Evolutionary conservation across 352 stramenopile genomes (phyloP), one percentile per base, ranked within the genome.

Genomic region (Phytophthora fragariae): DNA sequence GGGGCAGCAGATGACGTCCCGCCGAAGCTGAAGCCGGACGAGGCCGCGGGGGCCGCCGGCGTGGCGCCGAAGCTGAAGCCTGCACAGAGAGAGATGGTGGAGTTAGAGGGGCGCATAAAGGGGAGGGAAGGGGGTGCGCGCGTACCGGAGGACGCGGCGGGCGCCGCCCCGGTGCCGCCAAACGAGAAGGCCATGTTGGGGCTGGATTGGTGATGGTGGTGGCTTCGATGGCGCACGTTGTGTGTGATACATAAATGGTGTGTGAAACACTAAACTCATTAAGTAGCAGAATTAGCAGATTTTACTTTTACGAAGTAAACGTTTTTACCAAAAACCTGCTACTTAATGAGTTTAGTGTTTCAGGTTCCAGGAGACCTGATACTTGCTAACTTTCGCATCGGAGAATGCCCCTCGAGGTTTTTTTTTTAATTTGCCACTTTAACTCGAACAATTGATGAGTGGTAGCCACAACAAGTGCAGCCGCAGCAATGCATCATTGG

Each of bases 141-240:
- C 63, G 57, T 37, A 76, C 75, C 64, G 35, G 65, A 79, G 52
- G 76, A 75, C 24, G 75, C 62, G 10, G 72, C 46, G 15, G 81
- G 56, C 12, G 72, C 68, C 37, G 72, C 54, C 24, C 68, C 6
- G 9, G 81, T 75, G 47, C 27, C 53, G 49, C 79, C 70, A 41
- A 89, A 89, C 41, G 68, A 85, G 53, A 89, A 89, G 64, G 75
- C 68, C 77, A 75, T 71, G 39, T 12, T 12, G 8, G 12, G 35
- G 41, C 41, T 11, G 41, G 53, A 37, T 14, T 62, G 47, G 57
- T 66, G 27, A 44, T 64, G 52, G 24, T 37, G 21, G 17, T 12
- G 6, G 19, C 14, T 14, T 21, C 9, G 17, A 14, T 7, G 5
- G 44, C 15, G 47, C 14, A 12, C 7, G 0, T 29, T 6, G 47